Evolutionary conservation across 1,284 basidiomycete genomes (phyloP), one percentile per base, ranked within the genome.

Genomic region (Thelephora terrestris): DNA sequence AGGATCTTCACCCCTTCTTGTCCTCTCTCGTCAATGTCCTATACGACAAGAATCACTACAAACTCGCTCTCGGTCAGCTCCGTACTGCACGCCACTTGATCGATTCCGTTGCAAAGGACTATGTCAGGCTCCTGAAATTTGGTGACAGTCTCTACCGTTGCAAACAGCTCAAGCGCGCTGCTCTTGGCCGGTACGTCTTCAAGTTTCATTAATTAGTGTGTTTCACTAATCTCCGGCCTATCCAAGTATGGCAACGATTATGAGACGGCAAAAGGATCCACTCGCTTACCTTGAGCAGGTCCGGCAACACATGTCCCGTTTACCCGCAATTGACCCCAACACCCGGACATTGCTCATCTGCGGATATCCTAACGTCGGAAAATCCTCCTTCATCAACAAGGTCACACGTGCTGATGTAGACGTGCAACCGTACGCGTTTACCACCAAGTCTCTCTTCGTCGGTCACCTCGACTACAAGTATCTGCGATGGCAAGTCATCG

Each of bases 21-120:
- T 80, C 91, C 4, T 93, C 91, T 2, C 74, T 97, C 29, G 82
- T 97, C 75, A 97, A 97, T 65, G 93, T 97, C 10, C 76, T 97
- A 32, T 97, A 97, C 69, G 93, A 97, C 77, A 97, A 96, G 71
- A 96, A 96, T 63, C 93, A 97, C 65, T 97, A 96, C 79, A 97
- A 96, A 70, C 87, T 97, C 47, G 93, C 93, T 4, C 74, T 97
- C 21, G 93, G 94, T 55, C 93, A 97, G 64, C 80, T 97, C 53
- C 85, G 93, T 54, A 97, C 93, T 1, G 88, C 88, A 2, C 78
- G 87, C 45, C 93, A 97, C 75, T 74, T 97, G 45, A 95, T 97
- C 58, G 91, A 95, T 67, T 89, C 94, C 49, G 88, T 97, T 52
- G 89, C 87, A 46, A 96, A 96, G 65, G 93, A 97, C 66, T 96